Evolutionary conservation across 2,329 filamentous ascomycete species (phyloP), one percentile per base, ranked within the genome.

Genomic region (Huntiella decipiens): DNA sequence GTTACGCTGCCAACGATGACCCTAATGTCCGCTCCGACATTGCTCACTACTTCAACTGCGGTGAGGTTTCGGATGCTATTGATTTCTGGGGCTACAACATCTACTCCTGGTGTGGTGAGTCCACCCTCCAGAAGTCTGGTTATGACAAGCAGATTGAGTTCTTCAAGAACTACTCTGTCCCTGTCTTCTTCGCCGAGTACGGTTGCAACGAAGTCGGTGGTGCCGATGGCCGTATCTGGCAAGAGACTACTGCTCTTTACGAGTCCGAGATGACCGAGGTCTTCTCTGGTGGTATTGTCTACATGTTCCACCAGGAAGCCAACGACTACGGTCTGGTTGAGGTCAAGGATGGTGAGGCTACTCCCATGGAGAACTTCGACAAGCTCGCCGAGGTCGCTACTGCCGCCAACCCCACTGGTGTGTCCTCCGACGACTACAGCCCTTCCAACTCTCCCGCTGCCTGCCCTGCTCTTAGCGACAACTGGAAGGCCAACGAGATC

Each of bases 71-170:
- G 6, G 63, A 51, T 65, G 57, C 81, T 51, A 94, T 96, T 53
- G 91, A 98, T 65, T 96, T 92, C 71, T 98, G 87, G 83, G 91
- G 91, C 50, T 96, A 96, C 79, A 98, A 98, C 72, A 94, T 96
- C 66, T 98, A 98, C 73, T 93, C 87, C 45, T 98, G 91, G 91
- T 98, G 91, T 61, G 91, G 88, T 54, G 63, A 87, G 55, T 93
- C 83, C 58, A 75, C 68, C 56, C 91, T 81, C 66, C 58, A 68
- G 33, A 59, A 70, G 50, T 95, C 91, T 3, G 84, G 85, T 46
- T 98, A 87, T 65, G 70, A 79, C 53, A 71, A 77, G 47, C 82
- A 88, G 61, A 86, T 86, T 54, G 63, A 83, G 53, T 88, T 95
- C 66, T 98, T 95, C 68, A 62, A 69, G 50, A 75, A 79, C 60